Base-by-base conservation (phyloP, 202 grass and related monocot genomes). In the Hordeum pubiflorum region DNA sequence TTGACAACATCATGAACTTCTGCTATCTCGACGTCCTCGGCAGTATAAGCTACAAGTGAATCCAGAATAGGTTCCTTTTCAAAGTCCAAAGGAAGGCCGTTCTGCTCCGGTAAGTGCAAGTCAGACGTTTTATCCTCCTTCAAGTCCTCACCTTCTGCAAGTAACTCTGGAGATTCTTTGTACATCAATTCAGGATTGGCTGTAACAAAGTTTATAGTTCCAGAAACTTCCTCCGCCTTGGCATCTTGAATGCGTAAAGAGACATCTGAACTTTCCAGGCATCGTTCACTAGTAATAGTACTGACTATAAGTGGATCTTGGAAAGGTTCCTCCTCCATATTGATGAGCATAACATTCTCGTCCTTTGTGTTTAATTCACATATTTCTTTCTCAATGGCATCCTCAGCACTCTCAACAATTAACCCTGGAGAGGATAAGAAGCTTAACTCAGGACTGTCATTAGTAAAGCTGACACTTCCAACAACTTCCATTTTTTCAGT, bases 181-280 rank as follows among this genome's bases (percentile, higher is more conserved):
- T n/a, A n/a, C 41, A 48, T 11, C 9, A 31, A 29, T 27, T 72
- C 41, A 71, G 23, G 40, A 48, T 10, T 71, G 7, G 40, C 23
- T 39, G 34, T 39, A 67, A 39, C 63, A 38, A 39, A 39, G 34
- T 66, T 65, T 4, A n/a, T 20, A 18, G n/a, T 65, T 65, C 32
- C 17, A 20, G 63, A 15, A 65, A 38, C 34, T 39, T 67, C 63
- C 33, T 9, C 22, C 0, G 2, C 5, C 63, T 67, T 39, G 63
- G 63, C n/a, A 71, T 71, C 68, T 71, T 71, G 68, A 29, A 71
- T 71, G 68, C 14, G 17, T 18, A 17, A 46, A 71, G 40, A 71
- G 23, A 48, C 40, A 44, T 46, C 68, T 7, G 22, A 71, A 71
- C 13, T 23, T 48, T 71, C 68, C 23, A 71, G 17, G 40, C 68